phyloP scores from a whole-genome alignment of 2,329 filamentous ascomycete species.

The Diaporthe nobilis region DNA sequence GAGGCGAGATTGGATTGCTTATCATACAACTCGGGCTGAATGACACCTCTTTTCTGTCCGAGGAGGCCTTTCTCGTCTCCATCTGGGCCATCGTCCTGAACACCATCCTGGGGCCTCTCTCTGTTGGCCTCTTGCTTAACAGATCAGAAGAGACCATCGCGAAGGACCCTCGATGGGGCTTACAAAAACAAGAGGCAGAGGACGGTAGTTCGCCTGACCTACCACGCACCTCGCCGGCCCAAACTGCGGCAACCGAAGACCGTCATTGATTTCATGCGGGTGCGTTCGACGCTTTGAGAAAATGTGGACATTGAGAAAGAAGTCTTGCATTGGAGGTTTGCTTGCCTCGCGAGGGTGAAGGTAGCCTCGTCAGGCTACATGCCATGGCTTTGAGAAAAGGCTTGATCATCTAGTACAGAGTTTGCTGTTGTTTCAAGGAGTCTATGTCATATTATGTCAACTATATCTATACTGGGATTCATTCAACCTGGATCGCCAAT shows the following conservation, averaged over 20 bases:
- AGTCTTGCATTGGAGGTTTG: not conserved
- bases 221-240: not conserved
- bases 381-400: not conserved
- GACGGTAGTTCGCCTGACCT: not conserved
- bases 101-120: conserved; percentile 67
- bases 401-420: not conserved
- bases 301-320: not conserved
- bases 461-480: not conserved
- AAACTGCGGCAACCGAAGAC: not conserved
- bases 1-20: conserved; percentile 73
- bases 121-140: conserved; percentile 62
- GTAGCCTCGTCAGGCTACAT: not conserved
- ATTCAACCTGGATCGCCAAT: not conserved
- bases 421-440: not conserved
- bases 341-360: not conserved
- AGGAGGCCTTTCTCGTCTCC: conserved; percentile 66
- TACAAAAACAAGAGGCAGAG: conserved; percentile 33
- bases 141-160: conserved; percentile 36
- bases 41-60: conserved; percentile 62
- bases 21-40: conserved; percentile 55
- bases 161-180: conserved; percentile 41
- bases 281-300: not conserved
- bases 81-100: conserved; percentile 71
- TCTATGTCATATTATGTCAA: not conserved
- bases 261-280: not conserved